phyloP scores from a whole-genome alignment of 2,329 filamentous ascomycete genomes.

The Aspergillus pseudoglaucus region DNA sequence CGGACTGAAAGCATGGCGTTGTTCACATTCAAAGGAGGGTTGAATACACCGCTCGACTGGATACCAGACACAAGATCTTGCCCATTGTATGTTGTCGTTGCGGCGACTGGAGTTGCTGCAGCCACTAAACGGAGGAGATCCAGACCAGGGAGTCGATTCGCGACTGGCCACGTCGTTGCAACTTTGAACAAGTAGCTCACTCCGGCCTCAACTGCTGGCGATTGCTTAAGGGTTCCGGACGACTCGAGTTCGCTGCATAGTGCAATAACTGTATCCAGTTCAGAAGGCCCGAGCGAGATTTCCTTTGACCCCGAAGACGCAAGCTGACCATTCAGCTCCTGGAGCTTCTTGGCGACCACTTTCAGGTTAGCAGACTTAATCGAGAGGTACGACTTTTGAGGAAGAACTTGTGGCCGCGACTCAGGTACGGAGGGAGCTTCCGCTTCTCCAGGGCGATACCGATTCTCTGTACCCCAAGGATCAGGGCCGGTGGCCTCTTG shows the following conservation, averaged over 20 bases:
- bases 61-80: conserved; percentile 58
- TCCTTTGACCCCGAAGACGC: conserved; percentile 66
- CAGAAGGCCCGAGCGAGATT: conserved; percentile 64
- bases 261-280: conserved; percentile 56
- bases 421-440: conserved; percentile 33
- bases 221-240: conserved; percentile 31
- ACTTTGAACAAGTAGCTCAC: conserved; percentile 64
- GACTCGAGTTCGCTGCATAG: conserved; percentile 60
- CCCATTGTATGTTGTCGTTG: conserved; percentile 50
- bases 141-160: conserved; percentile 73
- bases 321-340: conserved; percentile 63
- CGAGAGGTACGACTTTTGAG: conserved; percentile 70
- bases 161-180: conserved; percentile 70
- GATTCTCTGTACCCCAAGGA: conserved; percentile 69
- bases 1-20: conserved; percentile 82
- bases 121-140: conserved; percentile 83
- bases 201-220: conserved; percentile 46
- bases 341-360: conserved; percentile 69
- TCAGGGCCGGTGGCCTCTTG: conserved; percentile 53
- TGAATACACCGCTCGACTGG: conserved; percentile 52
- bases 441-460: conserved; percentile 68
- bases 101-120: conserved; percentile 59
- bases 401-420: conserved; percentile 56
- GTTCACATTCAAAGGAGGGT: conserved; percentile 62
- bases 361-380: conserved; percentile 66